These are phyloP conservation scores for Penicillium sp. DNA, from an alignment of 2,329 filamentous ascomycete genomes.

Conservation along the genomic window DNA sequence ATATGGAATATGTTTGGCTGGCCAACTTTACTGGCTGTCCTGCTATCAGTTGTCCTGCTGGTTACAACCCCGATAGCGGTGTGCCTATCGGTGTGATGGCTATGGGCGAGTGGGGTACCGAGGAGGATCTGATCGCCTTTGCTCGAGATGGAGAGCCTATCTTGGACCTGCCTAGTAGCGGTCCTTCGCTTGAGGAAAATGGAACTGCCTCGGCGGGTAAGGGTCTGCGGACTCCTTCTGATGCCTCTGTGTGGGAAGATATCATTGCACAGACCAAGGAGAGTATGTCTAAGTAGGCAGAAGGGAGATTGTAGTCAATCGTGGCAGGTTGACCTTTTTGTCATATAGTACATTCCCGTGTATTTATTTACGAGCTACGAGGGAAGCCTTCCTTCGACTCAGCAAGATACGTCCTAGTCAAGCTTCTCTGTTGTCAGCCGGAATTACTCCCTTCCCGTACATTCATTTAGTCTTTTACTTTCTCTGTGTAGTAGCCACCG, in stretches of 20 bases:
- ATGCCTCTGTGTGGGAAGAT: conserved; percentile 37
- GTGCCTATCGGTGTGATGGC: conserved; percentile 55
- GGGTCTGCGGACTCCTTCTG: conserved; percentile 29
- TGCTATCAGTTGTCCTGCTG: conserved; percentile 70
- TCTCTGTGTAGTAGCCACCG: too few species aligned
- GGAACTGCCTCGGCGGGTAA: conserved; percentile 6
- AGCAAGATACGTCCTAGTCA: not conserved
- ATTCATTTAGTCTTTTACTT: too few species aligned
- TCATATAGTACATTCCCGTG: not conserved
- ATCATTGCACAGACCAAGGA: conserved; percentile 27
- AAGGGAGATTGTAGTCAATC: not conserved
- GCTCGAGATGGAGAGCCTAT: conserved; percentile 51
- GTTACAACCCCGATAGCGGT: conserved; percentile 54
- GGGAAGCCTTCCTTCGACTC: not conserved
- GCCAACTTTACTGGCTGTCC: conserved; percentile 81
- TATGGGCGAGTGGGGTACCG: conserved; percentile 55
- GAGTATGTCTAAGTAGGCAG: not conserved
- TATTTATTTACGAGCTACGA: not conserved
- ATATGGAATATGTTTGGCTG: conserved; percentile 83
- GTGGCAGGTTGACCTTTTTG: not conserved
- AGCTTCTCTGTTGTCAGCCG: not conserved
- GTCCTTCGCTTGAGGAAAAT: conserved; percentile 1
- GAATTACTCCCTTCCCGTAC: too few species aligned
- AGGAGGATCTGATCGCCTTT: conserved; percentile 52
- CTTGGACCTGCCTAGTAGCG: conserved; percentile 32